phyloP scores from a whole-genome alignment of 176 grass and related monocot species.

The Stipa capillata region DNA sequence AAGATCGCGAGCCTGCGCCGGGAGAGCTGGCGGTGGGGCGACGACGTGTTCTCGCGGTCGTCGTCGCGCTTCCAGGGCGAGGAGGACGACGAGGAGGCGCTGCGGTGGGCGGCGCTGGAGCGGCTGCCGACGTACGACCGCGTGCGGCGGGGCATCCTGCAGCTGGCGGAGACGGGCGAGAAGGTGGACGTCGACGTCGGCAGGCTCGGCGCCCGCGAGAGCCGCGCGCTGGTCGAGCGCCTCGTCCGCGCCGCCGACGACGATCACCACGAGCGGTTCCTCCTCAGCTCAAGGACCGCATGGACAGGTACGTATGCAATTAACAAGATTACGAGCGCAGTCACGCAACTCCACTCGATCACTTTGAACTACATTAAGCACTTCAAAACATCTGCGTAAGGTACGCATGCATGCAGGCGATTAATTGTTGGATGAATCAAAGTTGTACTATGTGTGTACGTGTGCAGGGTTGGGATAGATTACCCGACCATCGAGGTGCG shows the following conservation, averaged over 20 bases:
- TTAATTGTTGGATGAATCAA: not conserved
- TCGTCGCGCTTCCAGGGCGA: constrained; percentile 51
- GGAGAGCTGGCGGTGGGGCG: constrained; percentile 44
- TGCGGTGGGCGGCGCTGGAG: constrained; percentile 95
- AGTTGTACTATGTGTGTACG: not conserved
- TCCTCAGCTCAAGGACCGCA: constrained; percentile 68
- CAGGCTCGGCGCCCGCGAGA: constrained; percentile 38
- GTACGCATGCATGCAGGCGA: too few relatives aligned
- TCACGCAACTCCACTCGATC: too few relatives aligned
- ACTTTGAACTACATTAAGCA: too few relatives aligned
- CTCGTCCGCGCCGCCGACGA: constrained; percentile 64
- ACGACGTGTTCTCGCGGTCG: constrained; percentile 63
- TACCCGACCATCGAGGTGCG: constrained; percentile 79
- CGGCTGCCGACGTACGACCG: constrained; percentile 72
- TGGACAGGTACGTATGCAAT: too few relatives aligned
- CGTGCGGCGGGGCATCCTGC: constrained; percentile 48
- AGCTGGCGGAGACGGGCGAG: constrained; percentile 10
- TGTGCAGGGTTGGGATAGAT: constrained; percentile 64
- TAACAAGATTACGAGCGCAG: too few relatives aligned
- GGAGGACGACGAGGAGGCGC: constrained; percentile 89
- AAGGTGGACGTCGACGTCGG: constrained; percentile 52
- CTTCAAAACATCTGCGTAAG: too few relatives aligned
- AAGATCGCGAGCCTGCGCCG: constrained; percentile 38
- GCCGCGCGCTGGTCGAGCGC: constrained; percentile 51
- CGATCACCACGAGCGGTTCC: constrained; percentile 71